These are phyloP conservation scores for Arthrobotrys musiformis DNA, from an alignment of 2,329 filamentous ascomycete species.

Conservation along the genomic window DNA sequence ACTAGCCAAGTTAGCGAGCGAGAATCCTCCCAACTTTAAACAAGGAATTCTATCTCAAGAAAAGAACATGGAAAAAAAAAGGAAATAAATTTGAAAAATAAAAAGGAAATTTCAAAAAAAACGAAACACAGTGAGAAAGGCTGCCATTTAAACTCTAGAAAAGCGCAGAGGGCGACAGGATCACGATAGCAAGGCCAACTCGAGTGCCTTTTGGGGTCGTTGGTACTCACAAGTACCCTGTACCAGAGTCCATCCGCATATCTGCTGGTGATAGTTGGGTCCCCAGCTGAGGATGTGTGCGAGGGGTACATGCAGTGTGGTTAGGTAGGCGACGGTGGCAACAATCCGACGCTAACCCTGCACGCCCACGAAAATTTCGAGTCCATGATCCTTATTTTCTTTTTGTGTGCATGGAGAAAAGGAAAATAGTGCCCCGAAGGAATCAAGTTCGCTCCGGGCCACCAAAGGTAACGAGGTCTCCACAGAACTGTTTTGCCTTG, in stretches of 20 bases:
- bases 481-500: conserved; percentile 16
- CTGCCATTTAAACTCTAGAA: conserved; percentile 34
- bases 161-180: conserved; percentile 15
- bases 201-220: conserved; percentile 16
- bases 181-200: conserved; percentile 41
- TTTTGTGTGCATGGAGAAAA: conserved; percentile 15
- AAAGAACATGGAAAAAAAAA: not conserved
- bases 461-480: conserved; percentile 11
- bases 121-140: conserved; percentile 17
- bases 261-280: conserved; percentile 45
- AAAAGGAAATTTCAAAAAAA: conserved; percentile 9
- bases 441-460: not conserved
- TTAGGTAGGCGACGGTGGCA: conserved; percentile 52
- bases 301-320: conserved; percentile 51
- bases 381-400: conserved; percentile 28
- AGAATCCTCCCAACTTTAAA: conserved; percentile 39
- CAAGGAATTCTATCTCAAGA: conserved; percentile 27
- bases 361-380: conserved; percentile 35
- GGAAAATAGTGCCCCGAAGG: conserved; percentile 8
- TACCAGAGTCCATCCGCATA: conserved; percentile 47
- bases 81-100: conserved; percentile 1
- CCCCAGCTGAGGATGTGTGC: conserved; percentile 33
- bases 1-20: conserved; percentile 43
- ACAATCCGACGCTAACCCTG: conserved; percentile 53
- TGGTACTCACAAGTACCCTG: conserved; percentile 28